Conservation (phyloP, 192 early-diverging fungal genomes). For the Coemansia pectinata region DNA sequence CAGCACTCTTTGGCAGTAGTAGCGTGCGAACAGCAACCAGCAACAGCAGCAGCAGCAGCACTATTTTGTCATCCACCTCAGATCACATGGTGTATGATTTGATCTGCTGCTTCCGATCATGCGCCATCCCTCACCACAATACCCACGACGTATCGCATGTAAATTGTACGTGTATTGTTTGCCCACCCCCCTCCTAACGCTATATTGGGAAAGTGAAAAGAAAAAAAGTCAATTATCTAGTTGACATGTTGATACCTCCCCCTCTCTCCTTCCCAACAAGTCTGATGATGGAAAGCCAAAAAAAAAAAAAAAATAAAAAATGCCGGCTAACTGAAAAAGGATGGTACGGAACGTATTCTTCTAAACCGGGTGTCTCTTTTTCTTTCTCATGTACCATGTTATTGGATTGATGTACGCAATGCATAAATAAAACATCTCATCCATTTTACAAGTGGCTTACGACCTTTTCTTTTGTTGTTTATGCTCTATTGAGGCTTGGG, state of each 20-base stretch:
- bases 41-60: no score
- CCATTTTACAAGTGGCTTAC: not conserved
- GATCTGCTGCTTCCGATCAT: conserved; percentile 1
- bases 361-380: not conserved
- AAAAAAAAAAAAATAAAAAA: no score
- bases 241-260: not conserved
- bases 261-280: not conserved
- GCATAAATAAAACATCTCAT: conserved; percentile 3
- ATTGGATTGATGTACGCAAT: not conserved
- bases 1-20: not conserved
- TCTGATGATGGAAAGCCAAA: no score
- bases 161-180: not conserved
- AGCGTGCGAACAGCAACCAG: not conserved
- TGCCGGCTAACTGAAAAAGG: not conserved
- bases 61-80: not conserved
- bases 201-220: not conserved
- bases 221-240: no score
- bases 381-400: not conserved
- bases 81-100: conserved; percentile 3
- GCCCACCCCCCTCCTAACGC: not conserved
- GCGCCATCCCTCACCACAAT: not conserved
- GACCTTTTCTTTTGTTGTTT: not conserved
- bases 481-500: not conserved
- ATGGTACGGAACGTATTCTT: no score
- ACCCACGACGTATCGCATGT: no score